Evolutionary conservation across 176 grass and related monocot genomes (phyloP).

Genomic region (Elymus sibiricus): DNA sequence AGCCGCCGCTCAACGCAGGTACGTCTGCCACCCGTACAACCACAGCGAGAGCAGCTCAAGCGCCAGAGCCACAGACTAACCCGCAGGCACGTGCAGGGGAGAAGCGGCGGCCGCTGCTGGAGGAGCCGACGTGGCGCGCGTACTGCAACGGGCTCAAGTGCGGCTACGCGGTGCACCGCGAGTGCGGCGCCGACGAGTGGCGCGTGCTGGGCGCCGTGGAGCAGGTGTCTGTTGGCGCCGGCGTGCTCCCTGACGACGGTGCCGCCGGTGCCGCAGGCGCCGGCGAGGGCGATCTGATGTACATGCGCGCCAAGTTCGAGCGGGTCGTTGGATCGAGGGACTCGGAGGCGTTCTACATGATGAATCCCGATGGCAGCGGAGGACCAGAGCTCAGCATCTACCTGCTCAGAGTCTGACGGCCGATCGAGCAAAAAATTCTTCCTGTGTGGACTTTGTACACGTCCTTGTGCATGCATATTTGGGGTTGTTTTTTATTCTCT

Average conservation of each 20-base stretch:
- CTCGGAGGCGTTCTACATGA: conserved; percentile 94
- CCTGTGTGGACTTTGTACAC: conserved; percentile 7
- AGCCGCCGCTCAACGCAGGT: conserved; percentile 34
- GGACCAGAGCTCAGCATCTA: conserved; percentile 88
- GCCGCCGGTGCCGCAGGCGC: not conserved
- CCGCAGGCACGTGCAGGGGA: conserved; percentile 13
- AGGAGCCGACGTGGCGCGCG: conserved; percentile 80
- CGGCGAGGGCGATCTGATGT: conserved; percentile 75
- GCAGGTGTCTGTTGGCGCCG: conserved; percentile 72
- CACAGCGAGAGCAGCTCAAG: not conserved
- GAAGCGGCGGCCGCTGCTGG: conserved; percentile 41
- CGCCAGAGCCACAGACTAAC: not conserved
- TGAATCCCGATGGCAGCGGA: conserved; percentile 76
- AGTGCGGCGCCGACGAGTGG: conserved; percentile 78
- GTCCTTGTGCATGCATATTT: not conserved
- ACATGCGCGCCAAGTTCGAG: conserved; percentile 91
- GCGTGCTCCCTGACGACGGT: conserved; percentile 62
- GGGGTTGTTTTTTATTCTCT: conserved; percentile 3
- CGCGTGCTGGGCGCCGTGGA: conserved; percentile 64
- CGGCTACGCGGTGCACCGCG: conserved; percentile 67
- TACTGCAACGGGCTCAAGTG: conserved; percentile 96
- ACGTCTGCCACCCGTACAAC: not conserved
- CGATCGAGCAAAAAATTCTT: not conserved
- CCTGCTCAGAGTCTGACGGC: conserved; percentile 59
- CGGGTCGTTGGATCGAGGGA: conserved; percentile 80